Percentiles rank a stretch among this genome's conserved stretches.
These are phyloP conservation scores for Prototheca wickerhamii DNA, from an alignment of 163 green algal genomes.

Conservation along the genomic window DNA sequence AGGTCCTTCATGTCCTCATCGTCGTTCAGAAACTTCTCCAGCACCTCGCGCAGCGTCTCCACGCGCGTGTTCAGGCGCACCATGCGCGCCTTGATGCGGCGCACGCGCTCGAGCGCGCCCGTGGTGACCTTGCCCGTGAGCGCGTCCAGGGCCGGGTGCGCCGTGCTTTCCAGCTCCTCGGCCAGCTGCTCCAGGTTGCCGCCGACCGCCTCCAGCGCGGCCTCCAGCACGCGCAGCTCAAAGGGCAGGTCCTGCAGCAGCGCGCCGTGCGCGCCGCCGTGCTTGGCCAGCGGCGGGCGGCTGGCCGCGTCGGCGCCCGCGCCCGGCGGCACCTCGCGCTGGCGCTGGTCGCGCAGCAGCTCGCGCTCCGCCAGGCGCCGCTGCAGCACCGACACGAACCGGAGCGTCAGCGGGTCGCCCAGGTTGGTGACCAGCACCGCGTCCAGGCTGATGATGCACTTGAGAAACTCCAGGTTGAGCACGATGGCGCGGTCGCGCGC, in stretches of 20 bases:
- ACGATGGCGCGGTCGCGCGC: conserved; percentile 76
- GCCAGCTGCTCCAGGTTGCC: conserved; percentile 40
- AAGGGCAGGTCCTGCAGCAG: conserved; percentile 33
- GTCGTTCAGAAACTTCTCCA: conserved; percentile 84
- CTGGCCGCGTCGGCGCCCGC: not conserved
- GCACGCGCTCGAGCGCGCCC: conserved; percentile 68
- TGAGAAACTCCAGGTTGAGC: conserved; percentile 83
- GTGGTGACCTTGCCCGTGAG: conserved; percentile 49
- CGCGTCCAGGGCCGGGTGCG: conserved; percentile 64
- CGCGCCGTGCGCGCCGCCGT: not conserved
- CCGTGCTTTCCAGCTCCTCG: conserved; percentile 57
- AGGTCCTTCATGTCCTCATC: conserved; percentile 81
- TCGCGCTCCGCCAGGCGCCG: conserved; percentile 23
- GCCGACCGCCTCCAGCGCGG: conserved; percentile 64
- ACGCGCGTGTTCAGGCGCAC: conserved; percentile 67
- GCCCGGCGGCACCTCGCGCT: not conserved
- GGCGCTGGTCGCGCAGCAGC: not conserved
- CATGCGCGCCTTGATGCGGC: conserved; percentile 71
- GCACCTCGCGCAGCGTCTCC: conserved; percentile 64
- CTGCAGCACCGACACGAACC: conserved; percentile 70
- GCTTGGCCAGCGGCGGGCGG: not conserved
- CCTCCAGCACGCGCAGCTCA: conserved; percentile 64
- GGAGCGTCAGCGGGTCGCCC: conserved; percentile 29
- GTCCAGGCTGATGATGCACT: conserved; percentile 68
- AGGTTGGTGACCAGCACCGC: conserved; percentile 72